phyloP scores from a whole-genome alignment of 208 protist species.

The Acanthamoeba culbertsoni region DNA sequence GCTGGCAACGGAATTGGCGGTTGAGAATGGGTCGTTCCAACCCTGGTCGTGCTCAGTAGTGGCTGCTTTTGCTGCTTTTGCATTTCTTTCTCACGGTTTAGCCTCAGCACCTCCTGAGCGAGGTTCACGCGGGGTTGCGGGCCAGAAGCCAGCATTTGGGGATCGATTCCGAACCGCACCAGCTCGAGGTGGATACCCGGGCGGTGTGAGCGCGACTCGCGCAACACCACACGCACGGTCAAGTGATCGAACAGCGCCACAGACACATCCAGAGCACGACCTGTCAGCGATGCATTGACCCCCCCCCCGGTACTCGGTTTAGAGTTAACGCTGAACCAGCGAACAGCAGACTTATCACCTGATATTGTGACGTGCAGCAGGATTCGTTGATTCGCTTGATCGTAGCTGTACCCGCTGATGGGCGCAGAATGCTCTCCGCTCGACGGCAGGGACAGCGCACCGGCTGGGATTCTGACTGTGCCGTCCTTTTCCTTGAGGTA shows the following conservation, averaged over 20 bases:
- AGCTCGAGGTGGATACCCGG: background rate
- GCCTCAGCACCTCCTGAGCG: background rate
- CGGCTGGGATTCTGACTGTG: background rate
- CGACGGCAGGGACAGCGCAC: constrained; percentile 7
- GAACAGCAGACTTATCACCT: background rate
- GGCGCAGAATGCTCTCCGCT: background rate
- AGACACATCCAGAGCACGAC: background rate
- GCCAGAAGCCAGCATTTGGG: background rate
- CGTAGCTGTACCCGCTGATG: background rate
- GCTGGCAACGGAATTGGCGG: background rate
- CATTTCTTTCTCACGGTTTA: background rate
- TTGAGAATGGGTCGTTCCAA: background rate
- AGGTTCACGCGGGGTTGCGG: background rate
- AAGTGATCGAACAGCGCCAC: constrained; percentile 47
- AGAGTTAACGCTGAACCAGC: no score
- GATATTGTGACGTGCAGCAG: background rate
- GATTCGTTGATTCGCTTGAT: background rate
- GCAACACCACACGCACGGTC: background rate
- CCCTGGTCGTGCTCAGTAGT: background rate
- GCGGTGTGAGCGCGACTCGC: background rate
- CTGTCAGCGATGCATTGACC: background rate
- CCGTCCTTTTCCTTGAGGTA: constrained; percentile 27
- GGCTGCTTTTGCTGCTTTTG: background rate
- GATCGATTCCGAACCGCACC: constrained; percentile 37
- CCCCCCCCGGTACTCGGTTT: no score